Conservation (phyloP, 345 rosid species). For the Draba incana region DNA sequence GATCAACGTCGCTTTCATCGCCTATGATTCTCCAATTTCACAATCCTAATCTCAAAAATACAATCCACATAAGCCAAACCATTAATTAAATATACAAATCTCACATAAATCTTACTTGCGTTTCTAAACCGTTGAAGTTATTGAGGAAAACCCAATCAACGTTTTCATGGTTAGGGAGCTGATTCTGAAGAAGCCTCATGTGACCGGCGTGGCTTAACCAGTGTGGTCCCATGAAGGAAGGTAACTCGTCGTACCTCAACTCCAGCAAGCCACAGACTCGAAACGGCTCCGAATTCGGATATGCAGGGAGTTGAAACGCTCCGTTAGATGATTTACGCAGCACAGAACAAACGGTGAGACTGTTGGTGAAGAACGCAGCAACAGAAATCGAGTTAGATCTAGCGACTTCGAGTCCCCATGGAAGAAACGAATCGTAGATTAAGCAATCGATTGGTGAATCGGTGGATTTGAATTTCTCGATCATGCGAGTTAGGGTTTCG, state of each 20-base stretch:
- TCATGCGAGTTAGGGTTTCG: conserved; percentile 50
- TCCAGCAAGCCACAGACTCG: conserved; percentile 57
- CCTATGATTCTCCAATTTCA: conserved; percentile 45
- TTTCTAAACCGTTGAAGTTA: conserved; percentile 59
- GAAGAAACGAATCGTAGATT: conserved; percentile 74
- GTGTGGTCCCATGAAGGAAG: conserved; percentile 52
- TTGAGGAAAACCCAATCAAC: conserved; percentile 70
- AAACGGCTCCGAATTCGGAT: conserved; percentile 44
- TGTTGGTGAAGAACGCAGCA: conserved; percentile 73
- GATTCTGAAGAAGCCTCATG: conserved; percentile 56
- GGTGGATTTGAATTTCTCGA: conserved; percentile 45
- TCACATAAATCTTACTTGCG: conserved; percentile 43
- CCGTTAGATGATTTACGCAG: conserved; percentile 51
- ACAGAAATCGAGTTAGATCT: conserved; percentile 53
- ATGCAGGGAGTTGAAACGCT: conserved; percentile 47
- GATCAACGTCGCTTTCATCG: conserved; percentile 64
- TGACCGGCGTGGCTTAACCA: conserved; percentile 56
- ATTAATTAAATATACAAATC: not conserved
- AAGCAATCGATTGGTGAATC: conserved; percentile 49
- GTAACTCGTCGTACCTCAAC: conserved; percentile 53
- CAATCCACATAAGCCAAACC: conserved; percentile 13
- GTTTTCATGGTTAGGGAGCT: conserved; percentile 53
- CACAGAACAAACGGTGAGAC: conserved; percentile 52
- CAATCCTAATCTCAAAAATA: conserved; percentile 38
- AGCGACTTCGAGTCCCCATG: conserved; percentile 80